A percentile compares a stretch with the other conserved stretches of the same genome.
Evolutionary conservation across 805 yeast species (phyloP).

Genomic region (Cyberlindnera veronae): DNA sequence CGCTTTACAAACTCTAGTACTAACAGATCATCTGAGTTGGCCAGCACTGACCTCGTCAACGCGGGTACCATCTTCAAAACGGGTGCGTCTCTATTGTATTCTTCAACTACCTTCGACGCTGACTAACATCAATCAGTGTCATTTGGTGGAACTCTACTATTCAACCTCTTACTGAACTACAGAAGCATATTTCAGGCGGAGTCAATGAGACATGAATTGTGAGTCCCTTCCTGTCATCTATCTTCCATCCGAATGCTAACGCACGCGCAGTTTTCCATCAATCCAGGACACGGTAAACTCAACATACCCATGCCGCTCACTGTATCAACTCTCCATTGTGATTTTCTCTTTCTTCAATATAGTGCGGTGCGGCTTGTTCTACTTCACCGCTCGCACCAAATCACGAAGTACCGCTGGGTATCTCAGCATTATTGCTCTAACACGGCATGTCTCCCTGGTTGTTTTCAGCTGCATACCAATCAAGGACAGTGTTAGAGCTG

Average conservation of each 20-base stretch:
- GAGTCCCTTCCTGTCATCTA: not conserved
- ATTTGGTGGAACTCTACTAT: conserved; percentile 2
- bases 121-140: not conserved
- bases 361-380: not conserved
- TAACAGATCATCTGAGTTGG: too few relatives aligned
- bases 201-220: conserved; percentile 8
- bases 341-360: not conserved
- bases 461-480: conserved; percentile 6
- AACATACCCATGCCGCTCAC: conserved; percentile 4
- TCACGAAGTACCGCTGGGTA: not conserved
- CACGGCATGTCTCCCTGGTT: conserved; percentile 2
- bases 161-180: not conserved
- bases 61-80: too few relatives aligned
- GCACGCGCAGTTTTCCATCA: conserved; percentile 6
- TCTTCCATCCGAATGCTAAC: not conserved
- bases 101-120: too few relatives aligned
- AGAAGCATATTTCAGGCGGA: conserved; percentile 1
- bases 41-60: too few relatives aligned
- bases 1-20: too few relatives aligned
- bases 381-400: not conserved
- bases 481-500: conserved; percentile 1
- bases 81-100: too few relatives aligned
- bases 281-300: conserved; percentile 3
- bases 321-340: conserved; percentile 3
- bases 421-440: not conserved